phyloP scores from a whole-genome alignment of 2,329 filamentous ascomycete species.

The Aspergillus sp. region DNA sequence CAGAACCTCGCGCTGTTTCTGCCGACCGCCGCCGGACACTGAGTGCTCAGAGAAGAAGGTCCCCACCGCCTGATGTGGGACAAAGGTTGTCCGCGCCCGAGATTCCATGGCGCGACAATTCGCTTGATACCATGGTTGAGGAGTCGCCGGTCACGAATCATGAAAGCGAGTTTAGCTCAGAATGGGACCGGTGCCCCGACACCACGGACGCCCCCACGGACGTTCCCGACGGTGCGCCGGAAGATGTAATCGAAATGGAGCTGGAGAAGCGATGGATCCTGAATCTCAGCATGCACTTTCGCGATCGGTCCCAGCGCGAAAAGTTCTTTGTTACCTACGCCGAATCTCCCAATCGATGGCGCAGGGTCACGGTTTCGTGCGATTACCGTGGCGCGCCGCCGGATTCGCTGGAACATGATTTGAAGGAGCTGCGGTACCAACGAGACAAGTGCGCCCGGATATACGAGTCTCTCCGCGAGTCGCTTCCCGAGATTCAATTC shows the following conservation, averaged over 20 bases:
- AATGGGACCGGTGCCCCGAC: slow-evolving; percentile 20
- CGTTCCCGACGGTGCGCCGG: slow-evolving; percentile 17
- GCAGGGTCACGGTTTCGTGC: slow-evolving; percentile 82
- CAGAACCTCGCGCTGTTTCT: slow-evolving; percentile 58
- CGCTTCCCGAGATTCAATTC: slow-evolving; percentile 86
- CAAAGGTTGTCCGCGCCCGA: slow-evolving; percentile 34
- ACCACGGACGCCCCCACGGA: slow-evolving; percentile 16
- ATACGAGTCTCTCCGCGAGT: slow-evolving; percentile 89
- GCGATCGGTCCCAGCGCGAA: slow-evolving; percentile 82
- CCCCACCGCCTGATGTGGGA: slow-evolving; percentile 29
- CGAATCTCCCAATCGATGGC: slow-evolving; percentile 67
- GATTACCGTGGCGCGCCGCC: slow-evolving; percentile 77
- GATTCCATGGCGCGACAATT: slow-evolving; percentile 28
- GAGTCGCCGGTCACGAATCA: slow-evolving; percentile 20
- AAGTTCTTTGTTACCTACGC: slow-evolving; percentile 98
- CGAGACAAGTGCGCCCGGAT: slow-evolving; percentile 87
- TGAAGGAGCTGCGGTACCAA: slow-evolving; percentile 69
- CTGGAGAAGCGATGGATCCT: slow-evolving; percentile 87
- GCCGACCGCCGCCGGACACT: slow-evolving; percentile 36
- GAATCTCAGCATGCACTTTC: slow-evolving; percentile 96
- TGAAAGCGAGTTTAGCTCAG: slow-evolving; percentile 16
- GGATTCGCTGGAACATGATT: slow-evolving; percentile 76
- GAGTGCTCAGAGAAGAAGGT: slow-evolving; percentile 37
- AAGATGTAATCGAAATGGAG: slow-evolving; percentile 58
- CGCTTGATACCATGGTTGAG: slow-evolving; percentile 23